Percentiles rank a stretch among this genome's conserved stretches.
Evolutionary conservation across 495 filamentous ascomycete species (phyloP).

Genomic region (Sordaria brevicollis): DNA sequence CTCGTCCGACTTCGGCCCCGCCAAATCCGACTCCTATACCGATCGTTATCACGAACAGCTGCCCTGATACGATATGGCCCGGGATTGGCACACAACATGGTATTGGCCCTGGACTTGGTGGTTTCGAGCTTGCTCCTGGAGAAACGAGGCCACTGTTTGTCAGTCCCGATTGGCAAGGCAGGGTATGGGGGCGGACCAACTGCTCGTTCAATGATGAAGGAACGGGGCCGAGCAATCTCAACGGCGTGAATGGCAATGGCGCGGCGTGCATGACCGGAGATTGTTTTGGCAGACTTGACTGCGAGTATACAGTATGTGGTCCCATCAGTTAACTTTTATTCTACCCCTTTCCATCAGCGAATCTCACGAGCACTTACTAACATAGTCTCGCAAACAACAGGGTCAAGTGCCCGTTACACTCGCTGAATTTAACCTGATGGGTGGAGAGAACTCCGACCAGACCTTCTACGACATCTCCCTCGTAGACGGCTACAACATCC

Average conservation of each 20-base stretch:
- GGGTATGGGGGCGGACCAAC: conserved; percentile 74
- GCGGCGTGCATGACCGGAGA: conserved; percentile 64
- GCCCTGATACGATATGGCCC: conserved; percentile 57
- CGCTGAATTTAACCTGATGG: conserved; percentile 63
- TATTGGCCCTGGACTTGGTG: conserved; percentile 46
- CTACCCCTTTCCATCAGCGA: neutral
- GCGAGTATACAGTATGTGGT: conserved; percentile 47
- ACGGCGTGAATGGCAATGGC: conserved; percentile 42
- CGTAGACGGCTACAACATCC: conserved; percentile 77
- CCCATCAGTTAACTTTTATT: neutral
- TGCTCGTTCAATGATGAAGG: conserved; percentile 58
- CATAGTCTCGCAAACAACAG: conserved; percentile 13
- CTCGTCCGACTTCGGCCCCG: neutral
- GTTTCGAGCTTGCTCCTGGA: conserved; percentile 51
- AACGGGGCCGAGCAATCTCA: conserved; percentile 37
- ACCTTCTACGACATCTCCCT: conserved; percentile 78
- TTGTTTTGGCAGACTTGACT: conserved; percentile 57
- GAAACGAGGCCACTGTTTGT: conserved; percentile 44
- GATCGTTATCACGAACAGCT: conserved; percentile 54
- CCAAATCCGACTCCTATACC: conserved; percentile 26
- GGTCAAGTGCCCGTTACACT: conserved; percentile 59
- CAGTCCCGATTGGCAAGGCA: conserved; percentile 61
- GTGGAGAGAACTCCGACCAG: conserved; percentile 44
- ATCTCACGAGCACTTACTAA: neutral
- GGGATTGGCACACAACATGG: conserved; percentile 60